Evolutionary conservation across 1,139 yeast genomes (phyloP).

Genomic region (Kodamaea ohmeri): DNA sequence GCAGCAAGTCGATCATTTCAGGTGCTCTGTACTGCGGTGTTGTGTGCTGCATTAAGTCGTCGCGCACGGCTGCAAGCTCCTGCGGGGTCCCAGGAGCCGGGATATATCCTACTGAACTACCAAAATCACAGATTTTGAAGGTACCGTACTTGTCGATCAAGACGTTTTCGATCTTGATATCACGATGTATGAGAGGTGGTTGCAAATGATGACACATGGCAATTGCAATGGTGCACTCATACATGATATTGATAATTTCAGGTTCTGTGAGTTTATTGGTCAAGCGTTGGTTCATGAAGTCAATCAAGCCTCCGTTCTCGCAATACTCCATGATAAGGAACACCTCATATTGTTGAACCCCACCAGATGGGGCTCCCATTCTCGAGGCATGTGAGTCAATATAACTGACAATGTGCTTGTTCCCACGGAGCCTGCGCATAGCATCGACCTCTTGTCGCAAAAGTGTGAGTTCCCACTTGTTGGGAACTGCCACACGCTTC

Average conservation of each 20-base stretch:
- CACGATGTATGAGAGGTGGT: slow-evolving; percentile 87
- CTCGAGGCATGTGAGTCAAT: slow-evolving; percentile 96
- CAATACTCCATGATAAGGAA: slow-evolving; percentile 92
- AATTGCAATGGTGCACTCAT: slow-evolving; percentile 78
- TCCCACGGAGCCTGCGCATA: slow-evolving; percentile 76
- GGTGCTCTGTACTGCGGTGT: slow-evolving; percentile 98
- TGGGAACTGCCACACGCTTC: slow-evolving; percentile 73
- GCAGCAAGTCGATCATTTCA: slow-evolving; percentile 88
- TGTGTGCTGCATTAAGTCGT: slow-evolving; percentile 85
- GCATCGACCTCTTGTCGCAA: slow-evolving; percentile 80
- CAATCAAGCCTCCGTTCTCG: slow-evolving; percentile 79
- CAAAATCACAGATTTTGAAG: slow-evolving; percentile 90
- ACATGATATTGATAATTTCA: slow-evolving; percentile 81
- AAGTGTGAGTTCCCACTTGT: slow-evolving; percentile 63
- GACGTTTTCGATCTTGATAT: slow-evolving; percentile 93
- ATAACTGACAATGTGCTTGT: slow-evolving; percentile 78
- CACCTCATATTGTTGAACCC: slow-evolving; percentile 69
- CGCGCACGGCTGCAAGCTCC: slow-evolving; percentile 67
- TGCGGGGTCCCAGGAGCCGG: slow-evolving; percentile 63
- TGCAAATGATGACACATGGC: slow-evolving; percentile 82
- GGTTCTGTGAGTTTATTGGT: slow-evolving; percentile 76
- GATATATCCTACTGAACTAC: slow-evolving; percentile 75
- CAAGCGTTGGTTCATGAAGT: slow-evolving; percentile 90
- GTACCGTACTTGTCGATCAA: slow-evolving; percentile 69
- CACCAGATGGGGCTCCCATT: slow-evolving; percentile 27